Base-by-base conservation (phyloP, 169 alveolate genomes). In the Nephromyces sp. region DNA sequence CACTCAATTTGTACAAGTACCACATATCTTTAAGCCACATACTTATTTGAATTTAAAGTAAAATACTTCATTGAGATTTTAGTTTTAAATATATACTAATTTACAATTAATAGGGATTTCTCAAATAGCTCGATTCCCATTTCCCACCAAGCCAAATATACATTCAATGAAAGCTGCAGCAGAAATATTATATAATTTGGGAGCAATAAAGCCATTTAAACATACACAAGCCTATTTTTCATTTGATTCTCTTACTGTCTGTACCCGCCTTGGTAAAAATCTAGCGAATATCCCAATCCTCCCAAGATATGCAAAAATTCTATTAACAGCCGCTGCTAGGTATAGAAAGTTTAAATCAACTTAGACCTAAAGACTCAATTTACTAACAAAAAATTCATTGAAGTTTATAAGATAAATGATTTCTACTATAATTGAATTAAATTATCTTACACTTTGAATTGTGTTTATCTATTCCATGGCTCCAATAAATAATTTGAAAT, bases 91-190 rank as follows among this genome's bases (percentile, higher is more conserved):
- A n/a, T n/a, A n/a, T n/a, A n/a, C n/a, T n/a, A n/a, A n/a, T n/a
- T n/a, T n/a, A n/a, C n/a, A n/a, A n/a, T n/a, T n/a, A 90, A 0
- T 75, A 77, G 83, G 83, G 22, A 77, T 77, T 6, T 70, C 83
- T 2, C 83, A 74, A 21, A 68, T 74, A 57, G 43, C 74, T 5
- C 53, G 72, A 0, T 77, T 70, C 32, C 83, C 83, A 33, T 77
- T 77, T 51, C 83, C 83, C 27, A 65, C 83, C 0, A 74, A 78
- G 3, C 83, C 83, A 6, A 67, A 70, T 2, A 64, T 62, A 28
- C 4, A 43, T 1, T 78, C 83, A 2, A 62, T 70, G 6, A 68
- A 66, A 2, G 77, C 28, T 0, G 83, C 83, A 15, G 72, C 72
- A 8, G 71, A 72, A 53, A 75, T 78, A 2, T 72, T 77, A 6